Base-by-base conservation (phyloP, 208 protist genomes). In the Crithidia acanthocephali region DNA sequence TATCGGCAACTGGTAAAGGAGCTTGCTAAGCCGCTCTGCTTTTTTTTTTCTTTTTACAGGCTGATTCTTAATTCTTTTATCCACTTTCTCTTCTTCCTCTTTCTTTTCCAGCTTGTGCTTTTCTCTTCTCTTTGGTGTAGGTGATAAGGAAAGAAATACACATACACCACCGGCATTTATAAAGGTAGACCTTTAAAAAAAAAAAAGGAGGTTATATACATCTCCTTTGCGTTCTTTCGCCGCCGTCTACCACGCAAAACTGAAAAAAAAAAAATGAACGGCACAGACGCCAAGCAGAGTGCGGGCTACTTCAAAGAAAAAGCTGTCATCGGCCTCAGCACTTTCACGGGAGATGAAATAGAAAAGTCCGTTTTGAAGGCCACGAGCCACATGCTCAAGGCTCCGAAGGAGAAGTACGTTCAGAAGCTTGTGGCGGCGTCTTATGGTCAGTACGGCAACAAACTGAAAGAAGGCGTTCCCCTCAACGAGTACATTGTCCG, bases 401-500 rank as follows among this genome's bases (percentile, higher is more conserved):
- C 88, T 13, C 92, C 92, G 15, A 96, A 95, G 37, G 87, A 95
- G 56, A 96, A 96, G 68, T 90, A 96, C 51, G 74, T 95, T 68
- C 82, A 94, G 44, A 65, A 76, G 30, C 78, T 96, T 6, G 64
- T 96, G 47, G 78, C 80, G 22, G 86, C 85, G 0, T 87, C 90
- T 10, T 90, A 88, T 62, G 88, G 85, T 6, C 76, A 89, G 28
- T 84, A 68, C 56, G 71, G 72, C 33, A 55, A 35, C 0, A 47
- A 44, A 5, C 10, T 68, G 50, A 88, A 74, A 48, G 72, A 74
- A 30, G 75, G 78, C 0, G 25, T 75, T 8, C 53, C 70, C 15
- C 47, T 85, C 2, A 82, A 77, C 55, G 66, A 86, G 30, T 89
- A 91, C 56, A 92, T 96, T 80, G 78, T 95, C 30, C 73, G 76